A percentile compares a stretch with the other conserved stretches of the same genome.
phyloP scores from a whole-genome alignment of 495 filamentous ascomycete species.

The Aspergillus nanangensis region DNA sequence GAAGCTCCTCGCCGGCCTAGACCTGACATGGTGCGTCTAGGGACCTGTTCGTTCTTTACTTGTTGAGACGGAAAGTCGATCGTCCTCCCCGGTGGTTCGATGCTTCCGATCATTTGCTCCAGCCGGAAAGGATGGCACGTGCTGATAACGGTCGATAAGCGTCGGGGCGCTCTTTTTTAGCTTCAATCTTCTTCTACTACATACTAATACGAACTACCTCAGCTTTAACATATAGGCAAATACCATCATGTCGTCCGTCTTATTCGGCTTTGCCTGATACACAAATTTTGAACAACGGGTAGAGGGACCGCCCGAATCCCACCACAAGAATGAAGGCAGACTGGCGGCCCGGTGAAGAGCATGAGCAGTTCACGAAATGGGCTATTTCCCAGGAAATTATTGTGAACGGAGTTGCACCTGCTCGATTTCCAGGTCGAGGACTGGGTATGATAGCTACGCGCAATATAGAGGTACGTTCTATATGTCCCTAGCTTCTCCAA shows the following conservation, averaged over 20 bases:
- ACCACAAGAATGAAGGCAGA: conserved; percentile 23
- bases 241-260: no score
- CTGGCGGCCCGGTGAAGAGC: conserved; percentile 38
- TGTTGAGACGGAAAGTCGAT: no score
- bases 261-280: no score
- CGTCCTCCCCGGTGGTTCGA: conserved; percentile 3
- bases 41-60: no score
- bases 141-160: conserved; percentile 16
- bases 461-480: conserved; percentile 51
- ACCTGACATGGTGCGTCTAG: conserved; percentile 29
- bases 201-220: no score
- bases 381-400: conserved; percentile 53
- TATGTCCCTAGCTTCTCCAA: background rate
- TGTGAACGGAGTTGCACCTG: conserved; percentile 56
- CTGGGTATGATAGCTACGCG: conserved; percentile 69
- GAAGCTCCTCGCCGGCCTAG: conserved; percentile 21
- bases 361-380: conserved; percentile 57
- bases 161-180: no score
- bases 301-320: no score
- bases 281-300: no score
- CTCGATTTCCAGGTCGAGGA: conserved; percentile 59
- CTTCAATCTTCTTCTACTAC: background rate
- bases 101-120: no score
- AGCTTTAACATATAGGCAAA: no score
- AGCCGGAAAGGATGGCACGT: conserved; percentile 10